Percentiles rank a stretch among this genome's conserved stretches.
Evolutionary conservation across 768 basidiomycete species (phyloP).

Genomic region (Boletus insuetus): DNA sequence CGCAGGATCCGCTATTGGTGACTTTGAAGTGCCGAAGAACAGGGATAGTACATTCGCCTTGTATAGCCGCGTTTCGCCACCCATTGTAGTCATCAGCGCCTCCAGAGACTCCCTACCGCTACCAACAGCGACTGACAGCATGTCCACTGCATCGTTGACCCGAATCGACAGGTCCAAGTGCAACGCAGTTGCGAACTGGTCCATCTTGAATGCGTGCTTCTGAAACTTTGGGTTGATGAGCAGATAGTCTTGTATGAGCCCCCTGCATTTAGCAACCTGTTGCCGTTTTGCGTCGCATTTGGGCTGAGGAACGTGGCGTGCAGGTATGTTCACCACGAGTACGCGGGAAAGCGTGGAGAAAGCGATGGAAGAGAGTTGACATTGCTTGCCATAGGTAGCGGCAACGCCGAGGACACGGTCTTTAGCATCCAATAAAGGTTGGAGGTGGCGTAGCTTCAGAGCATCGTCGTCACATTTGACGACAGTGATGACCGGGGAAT

Average conservation of each 20-base stretch:
- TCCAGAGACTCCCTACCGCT: constrained; percentile 31
- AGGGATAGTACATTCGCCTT: constrained; percentile 27
- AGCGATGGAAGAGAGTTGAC: constrained; percentile 37
- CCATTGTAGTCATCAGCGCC: constrained; percentile 37
- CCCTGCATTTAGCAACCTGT: constrained; percentile 8
- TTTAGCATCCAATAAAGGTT: constrained; percentile 29
- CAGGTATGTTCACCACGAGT: constrained; percentile 34
- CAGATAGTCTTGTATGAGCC: constrained; percentile 32
- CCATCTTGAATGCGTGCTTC: constrained; percentile 48
- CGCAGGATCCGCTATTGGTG: constrained; percentile 16
- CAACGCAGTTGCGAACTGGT: constrained; percentile 40
- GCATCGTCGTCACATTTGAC: constrained; percentile 24
- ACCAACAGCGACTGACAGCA: constrained; percentile 33
- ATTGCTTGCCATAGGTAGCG: constrained; percentile 37
- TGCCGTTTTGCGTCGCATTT: not conserved
- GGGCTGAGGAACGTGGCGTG: constrained; percentile 7
- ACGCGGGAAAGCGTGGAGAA: constrained; percentile 37
- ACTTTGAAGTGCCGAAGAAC: constrained; percentile 23
- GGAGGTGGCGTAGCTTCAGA: constrained; percentile 24
- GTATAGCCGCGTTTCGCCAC: constrained; percentile 32
- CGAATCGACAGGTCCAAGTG: constrained; percentile 37
- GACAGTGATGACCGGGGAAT: constrained; percentile 28
- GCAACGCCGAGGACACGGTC: constrained; percentile 39
- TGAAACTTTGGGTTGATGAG: constrained; percentile 26
- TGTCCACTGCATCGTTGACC: constrained; percentile 38